Evolutionary conservation across 2,329 filamentous ascomycete genomes (phyloP), one percentile per base, ranked within the genome.

Genomic region (Apiospora phragmitis): DNA sequence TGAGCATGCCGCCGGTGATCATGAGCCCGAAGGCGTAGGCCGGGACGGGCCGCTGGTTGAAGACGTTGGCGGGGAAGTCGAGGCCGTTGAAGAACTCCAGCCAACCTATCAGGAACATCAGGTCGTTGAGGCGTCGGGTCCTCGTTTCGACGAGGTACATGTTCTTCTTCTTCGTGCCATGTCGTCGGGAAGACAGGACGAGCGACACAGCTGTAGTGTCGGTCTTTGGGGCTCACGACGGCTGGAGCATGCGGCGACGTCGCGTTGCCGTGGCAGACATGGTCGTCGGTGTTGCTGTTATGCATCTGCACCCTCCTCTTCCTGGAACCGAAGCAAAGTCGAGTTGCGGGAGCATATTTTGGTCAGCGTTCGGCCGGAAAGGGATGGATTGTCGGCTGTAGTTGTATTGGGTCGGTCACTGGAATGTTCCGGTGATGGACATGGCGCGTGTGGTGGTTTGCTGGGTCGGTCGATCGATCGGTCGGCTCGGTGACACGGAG

Each of bases 11-110:
- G 1, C 87, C 87, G 3, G 89, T 77, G 0, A 80, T 86, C 87
- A 89, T 89, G 5, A 88, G 77, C 0, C 84, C 81, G 0, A 83
- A 77, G 11, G 85, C 87, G 67, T 85, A 85, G 1, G 75, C 73
- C 0, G 87, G 87, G 0, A 87, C 82, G 0, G 87, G 87, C 0
- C 83, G 78, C 1, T 83, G 72, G 72, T 89, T 89, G 85, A 86
- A 89, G 1, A 89, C 83, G 69, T 89, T 89, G 70, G 87, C 87
- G 0, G 87, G 86, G 69, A 89, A 89, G 73, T 89, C 87, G 1
- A 83, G 83, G 0, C 86, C 86, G 74, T 89, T 89, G 69, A 85
- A 85, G 1, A 88, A 80, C 71, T 89, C 87, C 24, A 89, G 83
- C 66, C 85, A 85, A 0, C 86, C 88, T 1, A 88, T 81, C 16